Conservation (phyloP, 176 grass and related monocot species). For the Pharus latifolius region DNA sequence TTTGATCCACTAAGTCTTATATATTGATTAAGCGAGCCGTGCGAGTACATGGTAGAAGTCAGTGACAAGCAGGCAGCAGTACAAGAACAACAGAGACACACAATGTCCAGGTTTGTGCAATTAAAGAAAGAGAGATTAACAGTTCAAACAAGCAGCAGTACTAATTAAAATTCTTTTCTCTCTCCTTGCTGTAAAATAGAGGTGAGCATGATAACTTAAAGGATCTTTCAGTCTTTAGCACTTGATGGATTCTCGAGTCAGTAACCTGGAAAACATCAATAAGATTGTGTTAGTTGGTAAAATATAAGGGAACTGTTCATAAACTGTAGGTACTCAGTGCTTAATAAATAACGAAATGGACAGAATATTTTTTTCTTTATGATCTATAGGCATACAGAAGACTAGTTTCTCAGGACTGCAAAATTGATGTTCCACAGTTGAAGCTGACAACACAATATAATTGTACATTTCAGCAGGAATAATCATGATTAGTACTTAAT, state of each 20-base stretch:
- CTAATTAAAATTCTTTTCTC: too few species aligned
- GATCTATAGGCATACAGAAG: background rate
- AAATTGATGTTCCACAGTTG: background rate
- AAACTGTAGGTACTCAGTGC: background rate
- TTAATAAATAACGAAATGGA: background rate
- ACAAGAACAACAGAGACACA: background rate
- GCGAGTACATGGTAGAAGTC: conserved; percentile 15
- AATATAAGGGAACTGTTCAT: background rate
- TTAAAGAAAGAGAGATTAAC: background rate
- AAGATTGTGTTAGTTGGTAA: background rate
- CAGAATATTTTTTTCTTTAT: background rate
- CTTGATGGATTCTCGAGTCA: background rate
- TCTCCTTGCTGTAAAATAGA: conserved; percentile 4
- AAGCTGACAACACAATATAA: background rate
- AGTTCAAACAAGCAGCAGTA: background rate
- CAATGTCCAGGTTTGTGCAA: background rate
- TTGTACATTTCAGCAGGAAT: background rate
- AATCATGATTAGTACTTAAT: background rate
- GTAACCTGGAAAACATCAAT: conserved; percentile 14
- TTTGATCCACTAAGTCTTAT: background rate
- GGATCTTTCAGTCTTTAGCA: background rate
- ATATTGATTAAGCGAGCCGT: background rate
- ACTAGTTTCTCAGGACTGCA: background rate
- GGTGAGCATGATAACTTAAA: background rate
- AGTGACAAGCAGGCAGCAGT: background rate